These are phyloP conservation scores for Coemansia sp. DNA, from an alignment of 192 early-diverging fungal species.

Conservation along the genomic window DNA sequence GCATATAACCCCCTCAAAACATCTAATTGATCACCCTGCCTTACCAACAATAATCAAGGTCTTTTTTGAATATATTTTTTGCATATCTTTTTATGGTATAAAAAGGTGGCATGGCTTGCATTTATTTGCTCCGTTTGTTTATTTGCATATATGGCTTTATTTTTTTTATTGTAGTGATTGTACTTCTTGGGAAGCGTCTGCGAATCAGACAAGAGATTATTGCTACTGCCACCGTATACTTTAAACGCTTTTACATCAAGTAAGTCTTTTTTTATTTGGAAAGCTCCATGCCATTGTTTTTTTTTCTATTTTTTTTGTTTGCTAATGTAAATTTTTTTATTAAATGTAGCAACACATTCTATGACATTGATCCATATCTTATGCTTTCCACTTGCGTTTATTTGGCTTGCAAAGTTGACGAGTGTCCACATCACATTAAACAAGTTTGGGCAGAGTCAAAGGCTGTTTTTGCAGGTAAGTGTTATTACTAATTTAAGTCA, in stretches of 20 bases:
- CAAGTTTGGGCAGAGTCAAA: constrained; percentile 48
- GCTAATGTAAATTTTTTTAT: neutral
- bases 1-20: no score
- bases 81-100: no score
- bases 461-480: constrained; percentile 40
- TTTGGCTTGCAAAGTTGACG: constrained; percentile 88
- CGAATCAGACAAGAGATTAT: constrained; percentile 78
- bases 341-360: constrained; percentile 65
- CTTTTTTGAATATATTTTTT: no score
- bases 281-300: no score
- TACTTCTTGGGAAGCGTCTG: constrained; percentile 68
- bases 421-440: constrained; percentile 68
- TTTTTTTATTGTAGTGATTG: constrained; percentile 61
- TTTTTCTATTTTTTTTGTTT: neutral
- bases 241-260: constrained; percentile 88
- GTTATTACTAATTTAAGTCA: neutral
- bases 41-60: no score
- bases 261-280: constrained; percentile 43
- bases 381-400: constrained; percentile 81
- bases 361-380: constrained; percentile 74
- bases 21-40: no score
- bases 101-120: constrained; percentile 1
- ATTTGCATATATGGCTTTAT: no score
- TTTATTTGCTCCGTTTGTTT: constrained; percentile 8
- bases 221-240: constrained; percentile 81